These are phyloP conservation scores for Globisporangium takayamanum DNA, from an alignment of 352 stramenopile genomes.

Conservation along the genomic window DNA sequence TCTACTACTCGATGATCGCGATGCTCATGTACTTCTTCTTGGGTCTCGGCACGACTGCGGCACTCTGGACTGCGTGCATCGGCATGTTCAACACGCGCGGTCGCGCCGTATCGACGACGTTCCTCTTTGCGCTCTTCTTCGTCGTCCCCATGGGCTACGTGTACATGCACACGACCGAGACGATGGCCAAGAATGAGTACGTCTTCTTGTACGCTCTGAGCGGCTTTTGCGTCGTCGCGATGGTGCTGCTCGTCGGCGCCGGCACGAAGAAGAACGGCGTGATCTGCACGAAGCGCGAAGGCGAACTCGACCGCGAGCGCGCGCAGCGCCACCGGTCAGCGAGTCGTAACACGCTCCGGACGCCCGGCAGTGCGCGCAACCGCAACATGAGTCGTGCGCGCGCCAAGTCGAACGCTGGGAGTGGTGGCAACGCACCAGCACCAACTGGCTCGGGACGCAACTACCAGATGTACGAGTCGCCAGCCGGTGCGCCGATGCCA, in stretches of 20 bases:
- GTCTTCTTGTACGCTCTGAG: conserved; percentile 49
- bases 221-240: conserved; percentile 33
- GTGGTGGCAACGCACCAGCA: too few species aligned
- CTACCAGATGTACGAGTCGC: conserved; percentile 65
- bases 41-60: conserved; percentile 60
- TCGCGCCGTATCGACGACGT: conserved; percentile 45
- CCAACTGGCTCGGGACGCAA: too few species aligned
- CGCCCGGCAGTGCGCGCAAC: conserved; percentile 39
- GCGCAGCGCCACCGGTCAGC: conserved; percentile 42
- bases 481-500: too few species aligned
- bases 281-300: conserved; percentile 59
- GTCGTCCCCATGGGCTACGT: too few species aligned
- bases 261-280: conserved; percentile 60
- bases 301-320: conserved; percentile 39
- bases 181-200: too few species aligned
- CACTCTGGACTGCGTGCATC: too few species aligned
- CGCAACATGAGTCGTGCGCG: conserved; percentile 59
- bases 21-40: conserved; percentile 87
- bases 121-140: conserved; percentile 78
- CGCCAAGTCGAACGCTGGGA: conserved; percentile 53
- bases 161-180: too few species aligned
- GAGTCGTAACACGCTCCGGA: too few species aligned
- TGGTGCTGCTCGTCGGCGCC: conserved; percentile 41
- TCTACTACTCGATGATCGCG: too few species aligned
- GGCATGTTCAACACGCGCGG: too few species aligned